Conservation (phyloP, 2,329 filamentous ascomycete species). For the Pezicula carpinea region DNA sequence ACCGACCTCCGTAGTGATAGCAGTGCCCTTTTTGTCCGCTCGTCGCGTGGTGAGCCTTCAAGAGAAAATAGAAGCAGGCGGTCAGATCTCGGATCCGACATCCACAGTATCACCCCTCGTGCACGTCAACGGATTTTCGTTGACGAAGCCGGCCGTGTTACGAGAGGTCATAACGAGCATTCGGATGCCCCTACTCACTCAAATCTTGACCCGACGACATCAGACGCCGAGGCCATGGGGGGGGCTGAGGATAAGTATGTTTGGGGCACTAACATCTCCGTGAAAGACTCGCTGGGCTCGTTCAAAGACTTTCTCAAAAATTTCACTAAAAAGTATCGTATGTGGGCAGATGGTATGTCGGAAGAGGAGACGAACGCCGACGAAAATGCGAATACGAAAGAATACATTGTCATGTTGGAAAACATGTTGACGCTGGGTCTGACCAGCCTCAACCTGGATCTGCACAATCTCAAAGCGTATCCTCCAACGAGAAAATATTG, state of each 20-base stretch:
- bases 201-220: slow-evolving; percentile 74
- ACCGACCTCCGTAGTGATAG: slow-evolving; percentile 76
- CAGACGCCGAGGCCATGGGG: slow-evolving; percentile 83
- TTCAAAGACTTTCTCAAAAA: slow-evolving; percentile 93
- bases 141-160: slow-evolving; percentile 52
- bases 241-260: slow-evolving; percentile 74
- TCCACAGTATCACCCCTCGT: slow-evolving; percentile 50
- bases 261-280: slow-evolving; percentile 96
- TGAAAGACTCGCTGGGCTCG: slow-evolving; percentile 78
- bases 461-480: slow-evolving; percentile 85
- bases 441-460: slow-evolving; percentile 80
- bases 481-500: slow-evolving; percentile 89
- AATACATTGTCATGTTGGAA: slow-evolving; percentile 81
- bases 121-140: slow-evolving; percentile 50
- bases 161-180: slow-evolving; percentile 44
- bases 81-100: slow-evolving; percentile 83
- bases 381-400: slow-evolving; percentile 70
- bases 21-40: slow-evolving; percentile 80
- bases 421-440: slow-evolving; percentile 87
- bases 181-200: slow-evolving; percentile 59
- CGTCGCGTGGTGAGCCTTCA: slow-evolving; percentile 46
- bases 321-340: slow-evolving; percentile 88
- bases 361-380: slow-evolving; percentile 67
- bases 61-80: slow-evolving; percentile 58
- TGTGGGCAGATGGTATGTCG: slow-evolving; percentile 82